These are phyloP conservation scores for Sporormia fimetaria DNA, from an alignment of 495 filamentous ascomycete genomes.

Conservation along the genomic window DNA sequence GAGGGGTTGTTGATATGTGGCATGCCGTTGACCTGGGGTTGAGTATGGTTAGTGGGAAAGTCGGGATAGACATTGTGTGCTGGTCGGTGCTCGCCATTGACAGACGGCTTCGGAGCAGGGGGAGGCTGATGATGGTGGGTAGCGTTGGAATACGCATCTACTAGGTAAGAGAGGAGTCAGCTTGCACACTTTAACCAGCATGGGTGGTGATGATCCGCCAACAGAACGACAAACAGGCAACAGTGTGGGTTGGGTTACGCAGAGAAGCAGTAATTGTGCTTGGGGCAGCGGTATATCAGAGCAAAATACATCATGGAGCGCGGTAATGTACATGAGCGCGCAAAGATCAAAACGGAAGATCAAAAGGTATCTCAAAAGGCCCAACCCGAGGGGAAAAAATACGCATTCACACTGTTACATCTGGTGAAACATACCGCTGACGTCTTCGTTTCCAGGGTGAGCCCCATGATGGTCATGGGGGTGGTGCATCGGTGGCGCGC, in stretches of 20 bases:
- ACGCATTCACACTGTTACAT: conserved; percentile 37
- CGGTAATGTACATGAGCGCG: conserved; percentile 38
- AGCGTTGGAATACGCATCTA: conserved; percentile 46
- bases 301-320: conserved; percentile 43
- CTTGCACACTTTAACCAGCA: conserved; percentile 33
- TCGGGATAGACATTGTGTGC: conserved; percentile 69
- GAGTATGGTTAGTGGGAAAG: conserved; percentile 45
- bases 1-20: conserved; percentile 53
- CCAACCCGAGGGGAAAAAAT: too few relatives aligned
- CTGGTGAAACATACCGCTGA: conserved; percentile 72
- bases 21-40: conserved; percentile 50
- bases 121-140: conserved; percentile 52
- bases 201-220: conserved; percentile 13
- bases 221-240: conserved; percentile 19
- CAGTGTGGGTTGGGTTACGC: conserved; percentile 22
- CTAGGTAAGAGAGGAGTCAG: conserved; percentile 38
- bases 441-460: conserved; percentile 66
- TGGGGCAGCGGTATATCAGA: conserved; percentile 37
- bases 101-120: conserved; percentile 28
- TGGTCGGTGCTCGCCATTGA: conserved; percentile 54
- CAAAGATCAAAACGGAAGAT: conserved; percentile 26
- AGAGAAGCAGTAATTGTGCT: conserved; percentile 11
- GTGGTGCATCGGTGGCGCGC: conserved; percentile 57
- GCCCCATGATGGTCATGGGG: conserved; percentile 70
- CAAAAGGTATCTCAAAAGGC: conserved; percentile 22